Percentiles rank a stretch among this genome's conserved stretches.
phyloP scores from a whole-genome alignment of 345 rosid species.

The Gossypioides kirkii region DNA sequence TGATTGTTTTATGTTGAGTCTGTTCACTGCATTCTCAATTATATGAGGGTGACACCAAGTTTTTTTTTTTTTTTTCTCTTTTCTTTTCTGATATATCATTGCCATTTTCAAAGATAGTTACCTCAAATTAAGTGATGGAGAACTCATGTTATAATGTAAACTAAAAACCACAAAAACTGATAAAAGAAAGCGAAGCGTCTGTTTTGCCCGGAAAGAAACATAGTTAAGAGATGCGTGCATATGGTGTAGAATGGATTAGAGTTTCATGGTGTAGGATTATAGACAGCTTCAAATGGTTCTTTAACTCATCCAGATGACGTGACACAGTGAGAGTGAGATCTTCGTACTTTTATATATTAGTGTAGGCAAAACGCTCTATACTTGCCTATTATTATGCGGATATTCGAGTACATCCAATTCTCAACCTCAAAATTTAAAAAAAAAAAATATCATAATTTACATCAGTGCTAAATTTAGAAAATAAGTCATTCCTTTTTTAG shows the following conservation, averaged over 20 bases:
- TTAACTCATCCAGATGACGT: not conserved
- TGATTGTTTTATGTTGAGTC: not conserved
- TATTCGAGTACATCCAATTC: not conserved
- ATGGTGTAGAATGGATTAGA: not conserved
- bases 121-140: not conserved
- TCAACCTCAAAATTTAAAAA: not conserved
- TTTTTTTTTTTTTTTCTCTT: too few species aligned
- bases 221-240: not conserved
- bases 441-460: too few species aligned
- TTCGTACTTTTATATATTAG: not conserved
- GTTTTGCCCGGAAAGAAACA: not conserved
- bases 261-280: not conserved
- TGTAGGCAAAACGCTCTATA: not conserved
- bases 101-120: too few species aligned
- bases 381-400: not conserved
- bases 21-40: not conserved
- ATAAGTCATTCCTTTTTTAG: too few species aligned
- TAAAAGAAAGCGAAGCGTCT: not conserved
- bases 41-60: not conserved
- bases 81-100: not conserved
- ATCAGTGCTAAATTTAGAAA: too few species aligned
- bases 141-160: not conserved
- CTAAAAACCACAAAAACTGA: not conserved
- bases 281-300: not conserved
- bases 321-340: not conserved